phyloP scores from a whole-genome alignment of 2,329 filamentous ascomycete genomes.

The Polytolypa hystricis region DNA sequence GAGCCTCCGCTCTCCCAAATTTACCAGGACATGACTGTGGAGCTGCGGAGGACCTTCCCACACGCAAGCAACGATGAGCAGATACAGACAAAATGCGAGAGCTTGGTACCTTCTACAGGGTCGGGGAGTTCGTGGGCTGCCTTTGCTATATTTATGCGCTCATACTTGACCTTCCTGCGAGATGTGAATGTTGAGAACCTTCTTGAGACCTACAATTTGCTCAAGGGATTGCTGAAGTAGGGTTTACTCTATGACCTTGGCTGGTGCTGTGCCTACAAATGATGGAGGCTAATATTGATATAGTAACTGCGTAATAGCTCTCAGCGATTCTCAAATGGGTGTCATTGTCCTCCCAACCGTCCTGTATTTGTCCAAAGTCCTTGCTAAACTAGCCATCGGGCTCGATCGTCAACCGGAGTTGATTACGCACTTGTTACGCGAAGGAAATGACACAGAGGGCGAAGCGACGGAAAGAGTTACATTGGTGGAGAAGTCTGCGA shows the following conservation, averaged over 20 bases:
- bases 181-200: constrained; percentile 69
- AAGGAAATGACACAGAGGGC: constrained; percentile 35
- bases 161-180: constrained; percentile 70
- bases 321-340: constrained; percentile 69
- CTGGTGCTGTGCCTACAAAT: no score
- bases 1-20: constrained; percentile 58
- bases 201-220: constrained; percentile 60
- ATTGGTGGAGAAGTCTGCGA: constrained; percentile 75
- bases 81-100: constrained; percentile 43
- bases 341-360: constrained; percentile 73
- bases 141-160: constrained; percentile 67
- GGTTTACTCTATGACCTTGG: constrained; percentile 27
- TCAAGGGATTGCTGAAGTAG: constrained; percentile 66
- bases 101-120: constrained; percentile 51
- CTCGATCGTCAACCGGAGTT: constrained; percentile 72
- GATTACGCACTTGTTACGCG: constrained; percentile 49
- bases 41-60: constrained; percentile 54
- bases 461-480: constrained; percentile 61
- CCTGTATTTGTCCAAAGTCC: constrained; percentile 66
- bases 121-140: constrained; percentile 62
- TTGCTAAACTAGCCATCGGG: constrained; percentile 73
- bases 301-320: constrained; percentile 71
- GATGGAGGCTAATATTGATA: no score
- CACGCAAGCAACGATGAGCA: constrained; percentile 38
- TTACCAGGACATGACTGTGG: constrained; percentile 56